phyloP scores from a whole-genome alignment of 2,329 filamentous ascomycete species.

The Epichloe festucae region DNA sequence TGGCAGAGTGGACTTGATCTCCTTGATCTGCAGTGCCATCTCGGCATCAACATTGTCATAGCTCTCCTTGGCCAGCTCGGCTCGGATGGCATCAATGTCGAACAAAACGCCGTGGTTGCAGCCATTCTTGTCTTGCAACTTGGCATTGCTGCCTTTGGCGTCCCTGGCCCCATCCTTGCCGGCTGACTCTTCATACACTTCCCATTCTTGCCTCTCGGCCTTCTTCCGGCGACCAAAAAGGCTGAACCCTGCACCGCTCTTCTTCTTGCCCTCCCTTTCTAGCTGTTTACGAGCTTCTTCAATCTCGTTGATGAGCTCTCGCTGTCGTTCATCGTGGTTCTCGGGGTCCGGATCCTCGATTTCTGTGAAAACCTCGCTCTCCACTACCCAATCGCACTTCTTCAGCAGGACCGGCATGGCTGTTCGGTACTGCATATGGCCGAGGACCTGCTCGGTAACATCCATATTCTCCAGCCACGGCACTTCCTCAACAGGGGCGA shows the following conservation, averaged over 20 bases:
- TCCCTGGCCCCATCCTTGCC: constrained; percentile 22
- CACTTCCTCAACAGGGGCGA: constrained; percentile 63
- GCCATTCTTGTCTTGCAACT: constrained; percentile 29
- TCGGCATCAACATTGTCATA: constrained; percentile 34
- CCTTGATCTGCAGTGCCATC: constrained; percentile 49
- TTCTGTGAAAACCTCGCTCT: constrained; percentile 88
- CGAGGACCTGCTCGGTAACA: constrained; percentile 71
- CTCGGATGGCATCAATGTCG: constrained; percentile 86
- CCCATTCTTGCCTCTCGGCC: constrained; percentile 76
- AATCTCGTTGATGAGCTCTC: constrained; percentile 91
- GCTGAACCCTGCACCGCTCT: constrained; percentile 46
- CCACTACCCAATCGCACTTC: constrained; percentile 80
- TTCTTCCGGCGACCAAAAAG: constrained; percentile 78
- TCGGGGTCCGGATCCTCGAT: constrained; percentile 97
- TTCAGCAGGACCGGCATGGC: constrained; percentile 82
- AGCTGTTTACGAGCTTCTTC: constrained; percentile 84
- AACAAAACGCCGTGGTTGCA: constrained; percentile 63
- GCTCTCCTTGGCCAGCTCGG: constrained; percentile 61
- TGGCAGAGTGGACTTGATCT: constrained; percentile 78
- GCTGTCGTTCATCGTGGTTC: constrained; percentile 73
- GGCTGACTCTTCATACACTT: constrained; percentile 69
- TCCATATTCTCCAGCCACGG: constrained; percentile 80
- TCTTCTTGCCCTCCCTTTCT: constrained; percentile 63
- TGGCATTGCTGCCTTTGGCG: constrained; percentile 12
- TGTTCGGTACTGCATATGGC: constrained; percentile 92